Evolutionary conservation across 805 yeast species (phyloP).

Genomic region (Saturnispora mendoncae): DNA sequence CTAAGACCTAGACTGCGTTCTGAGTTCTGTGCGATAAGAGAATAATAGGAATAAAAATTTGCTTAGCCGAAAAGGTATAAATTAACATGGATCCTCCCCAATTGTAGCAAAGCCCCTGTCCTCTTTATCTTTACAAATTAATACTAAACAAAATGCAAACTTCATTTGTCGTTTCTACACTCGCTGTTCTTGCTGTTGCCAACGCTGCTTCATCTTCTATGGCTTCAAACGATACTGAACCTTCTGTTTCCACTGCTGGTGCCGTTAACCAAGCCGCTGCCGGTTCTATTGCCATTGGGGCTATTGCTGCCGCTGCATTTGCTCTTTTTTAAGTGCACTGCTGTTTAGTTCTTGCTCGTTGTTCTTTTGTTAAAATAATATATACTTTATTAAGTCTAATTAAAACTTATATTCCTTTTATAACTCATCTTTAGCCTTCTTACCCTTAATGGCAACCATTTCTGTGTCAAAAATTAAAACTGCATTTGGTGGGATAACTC

Average conservation of each 20-base stretch:
- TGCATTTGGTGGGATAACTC: slow-evolving; percentile 64
- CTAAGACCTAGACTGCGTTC: too few species aligned
- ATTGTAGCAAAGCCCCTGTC: background rate
- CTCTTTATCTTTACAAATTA: background rate
- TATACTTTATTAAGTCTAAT: background rate
- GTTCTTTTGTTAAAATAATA: background rate
- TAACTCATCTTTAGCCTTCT: slow-evolving; percentile 20
- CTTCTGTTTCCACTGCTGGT: slow-evolving; percentile 37
- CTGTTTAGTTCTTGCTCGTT: background rate
- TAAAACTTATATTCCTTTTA: too few species aligned
- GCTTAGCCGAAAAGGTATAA: too few species aligned
- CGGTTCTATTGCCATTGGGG: slow-evolving; percentile 73
- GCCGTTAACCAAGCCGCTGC: slow-evolving; percentile 28
- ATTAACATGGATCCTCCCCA: too few species aligned
- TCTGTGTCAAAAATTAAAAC: slow-evolving; percentile 61
- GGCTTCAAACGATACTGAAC: slow-evolving; percentile 35
- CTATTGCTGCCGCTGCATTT: slow-evolving; percentile 79
- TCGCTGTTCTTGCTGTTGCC: slow-evolving; percentile 65
- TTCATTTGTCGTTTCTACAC: slow-evolving; percentile 56
- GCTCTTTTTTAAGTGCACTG: slow-evolving; percentile 29
- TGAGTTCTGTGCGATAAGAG: too few species aligned
- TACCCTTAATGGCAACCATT: slow-evolving; percentile 40
- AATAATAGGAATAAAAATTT: too few species aligned
- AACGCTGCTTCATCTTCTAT: slow-evolving; percentile 45
- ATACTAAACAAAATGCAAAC: slow-evolving; percentile 64